A percentile compares a stretch with the other conserved stretches of the same genome.
Conservation (phyloP, 257 asterid genomes). For the Scutellaria galericulata region DNA sequence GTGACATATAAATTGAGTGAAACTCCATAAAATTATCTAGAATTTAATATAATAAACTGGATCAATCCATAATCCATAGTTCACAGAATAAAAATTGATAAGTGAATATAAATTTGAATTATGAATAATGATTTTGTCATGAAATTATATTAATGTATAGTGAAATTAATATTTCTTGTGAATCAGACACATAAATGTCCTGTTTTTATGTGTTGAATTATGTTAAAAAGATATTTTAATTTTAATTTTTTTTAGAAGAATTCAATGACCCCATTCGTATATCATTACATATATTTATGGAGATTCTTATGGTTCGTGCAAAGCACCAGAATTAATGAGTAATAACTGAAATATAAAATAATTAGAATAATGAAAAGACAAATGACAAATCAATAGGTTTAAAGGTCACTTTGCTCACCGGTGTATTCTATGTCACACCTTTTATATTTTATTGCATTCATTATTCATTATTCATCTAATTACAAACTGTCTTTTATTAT, state of each 20-base stretch:
- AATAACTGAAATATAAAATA: neutral
- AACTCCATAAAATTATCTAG: too few relatives aligned
- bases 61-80: too few relatives aligned
- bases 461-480: neutral
- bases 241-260: neutral
- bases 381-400: neutral
- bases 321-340: slow-evolving; percentile 23
- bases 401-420: slow-evolving; percentile 23
- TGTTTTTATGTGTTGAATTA: too few relatives aligned
- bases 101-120: too few relatives aligned
- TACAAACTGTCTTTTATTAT: neutral
- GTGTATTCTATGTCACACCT: neutral
- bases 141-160: too few relatives aligned
- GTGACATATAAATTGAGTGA: too few relatives aligned
- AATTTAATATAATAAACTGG: too few relatives aligned
- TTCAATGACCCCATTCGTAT: slow-evolving; percentile 10
- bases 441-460: neutral
- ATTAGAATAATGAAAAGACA: slow-evolving; percentile 25
- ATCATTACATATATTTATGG: neutral
- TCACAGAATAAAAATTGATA: too few relatives aligned
- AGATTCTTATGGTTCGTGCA: slow-evolving; percentile 29
- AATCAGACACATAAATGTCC: too few relatives aligned
- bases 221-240: too few relatives aligned
- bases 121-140: too few relatives aligned
- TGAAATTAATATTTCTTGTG: too few relatives aligned